Base-by-base conservation (phyloP, 164 flowering plant genomes). In the Piper betle region DNA sequence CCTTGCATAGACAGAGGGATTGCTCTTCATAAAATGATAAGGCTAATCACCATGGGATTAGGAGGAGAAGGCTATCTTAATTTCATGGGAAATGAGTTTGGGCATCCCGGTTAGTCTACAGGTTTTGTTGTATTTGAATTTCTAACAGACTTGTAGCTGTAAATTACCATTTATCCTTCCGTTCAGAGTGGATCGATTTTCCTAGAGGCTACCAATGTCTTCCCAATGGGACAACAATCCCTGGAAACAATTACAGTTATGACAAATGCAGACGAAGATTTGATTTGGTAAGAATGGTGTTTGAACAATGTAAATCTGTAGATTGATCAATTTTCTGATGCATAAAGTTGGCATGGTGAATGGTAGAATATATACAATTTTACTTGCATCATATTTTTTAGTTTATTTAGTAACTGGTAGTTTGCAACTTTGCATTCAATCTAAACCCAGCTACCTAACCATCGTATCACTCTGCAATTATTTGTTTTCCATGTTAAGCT, bases 11-110 rank as follows among this genome's bases (percentile, higher is more conserved):
- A 94, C 71, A 91, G 99, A 63, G 99, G 99, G 59, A 94, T 94
- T 70, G 97, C 99, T 59, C 79, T 94, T 40, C 99, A 94, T 80
- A 94, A 94, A 79, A 94, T 94, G 97, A 94, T 94, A 52, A 84
- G 99, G 71, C 93, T 94, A 57, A 78, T 91, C 68, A 94, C 99
- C 17, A 86, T 94, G 99, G 97, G 95, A 59, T 68, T 94, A 64
- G 99, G 99, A 57, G 99, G 99, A 69, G 97, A 94, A 85, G 99
- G 97, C 62, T 94, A 94, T 67, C 74, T 94, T 54, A 94, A 94
- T 76, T 94, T 94, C 75, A 94, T 94, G 99, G 99, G 99, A 65
- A 94, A 94, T 81, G 99, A 94, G 79, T 94, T 94, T 82, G 99
- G 99, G 17, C 99, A 94, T 77, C 99, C 97, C 56, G 99, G 99